Evolutionary conservation across 768 basidiomycete species (phyloP).

Genomic region (Hypholoma sublateritium): DNA sequence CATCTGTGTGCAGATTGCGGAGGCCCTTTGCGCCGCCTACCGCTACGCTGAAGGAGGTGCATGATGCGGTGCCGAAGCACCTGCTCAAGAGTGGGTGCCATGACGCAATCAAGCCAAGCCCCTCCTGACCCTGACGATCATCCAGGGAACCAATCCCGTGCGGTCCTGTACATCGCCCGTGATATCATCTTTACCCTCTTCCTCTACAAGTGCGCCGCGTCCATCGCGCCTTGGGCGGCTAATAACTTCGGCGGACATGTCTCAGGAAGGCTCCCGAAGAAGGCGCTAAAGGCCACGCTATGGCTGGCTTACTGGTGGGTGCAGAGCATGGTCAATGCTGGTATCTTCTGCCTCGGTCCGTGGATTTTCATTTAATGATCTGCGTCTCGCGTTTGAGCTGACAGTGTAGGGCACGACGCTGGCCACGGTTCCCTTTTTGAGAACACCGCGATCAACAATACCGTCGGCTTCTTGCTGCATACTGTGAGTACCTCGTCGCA

Average conservation of each 20-base stretch:
- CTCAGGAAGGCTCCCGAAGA: slow-evolving; percentile 28
- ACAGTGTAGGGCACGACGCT: slow-evolving; percentile 40
- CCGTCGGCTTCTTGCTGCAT: slow-evolving; percentile 49
- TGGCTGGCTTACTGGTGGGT: slow-evolving; percentile 52
- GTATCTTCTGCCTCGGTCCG: slow-evolving; percentile 53
- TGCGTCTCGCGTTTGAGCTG: neutral
- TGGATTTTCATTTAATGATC: neutral
- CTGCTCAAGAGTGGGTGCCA: slow-evolving; percentile 39
- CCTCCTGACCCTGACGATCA: neutral
- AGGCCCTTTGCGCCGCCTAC: slow-evolving; percentile 50
- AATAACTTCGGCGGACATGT: slow-evolving; percentile 39
- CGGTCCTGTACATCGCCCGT: slow-evolving; percentile 42
- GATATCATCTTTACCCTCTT: slow-evolving; percentile 41
- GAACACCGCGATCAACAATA: slow-evolving; percentile 35
- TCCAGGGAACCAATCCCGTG: slow-evolving; percentile 36
- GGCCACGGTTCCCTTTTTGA: slow-evolving; percentile 43
- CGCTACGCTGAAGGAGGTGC: slow-evolving; percentile 51
- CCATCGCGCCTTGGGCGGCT: slow-evolving; percentile 40
- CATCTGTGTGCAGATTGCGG: slow-evolving; percentile 28
- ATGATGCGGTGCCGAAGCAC: slow-evolving; percentile 55
- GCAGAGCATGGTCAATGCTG: slow-evolving; percentile 50
- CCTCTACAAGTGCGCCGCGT: slow-evolving; percentile 43
- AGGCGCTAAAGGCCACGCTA: slow-evolving; percentile 29
- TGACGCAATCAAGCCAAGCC: neutral
- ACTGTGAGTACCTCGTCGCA: slow-evolving; percentile 28